Percentiles rank a stretch among this genome's conserved stretches.
Conservation (phyloP, 1,139 yeast species). For the Hyphopichia pseudoburtonii region DNA sequence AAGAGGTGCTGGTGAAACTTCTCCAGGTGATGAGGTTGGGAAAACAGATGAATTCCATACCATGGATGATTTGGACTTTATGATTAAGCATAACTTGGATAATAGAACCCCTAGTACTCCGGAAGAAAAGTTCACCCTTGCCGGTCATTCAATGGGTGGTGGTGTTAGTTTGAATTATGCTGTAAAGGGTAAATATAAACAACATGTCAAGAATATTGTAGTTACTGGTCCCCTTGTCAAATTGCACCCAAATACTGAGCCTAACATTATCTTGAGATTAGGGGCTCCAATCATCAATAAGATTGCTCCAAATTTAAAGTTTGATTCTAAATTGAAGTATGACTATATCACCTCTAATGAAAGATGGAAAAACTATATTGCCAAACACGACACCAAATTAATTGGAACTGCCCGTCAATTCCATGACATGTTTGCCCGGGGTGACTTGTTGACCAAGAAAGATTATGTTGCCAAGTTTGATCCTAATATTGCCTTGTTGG, state of each 20-base stretch:
- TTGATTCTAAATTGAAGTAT: conserved; percentile 56
- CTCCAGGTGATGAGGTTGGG: conserved; percentile 60
- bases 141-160: conserved; percentile 98
- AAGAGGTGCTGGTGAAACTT: conserved; percentile 84
- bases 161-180: conserved; percentile 77
- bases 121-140: conserved; percentile 52
- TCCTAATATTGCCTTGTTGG: conserved; percentile 45
- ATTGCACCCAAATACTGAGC: conserved; percentile 59
- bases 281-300: conserved; percentile 50
- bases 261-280: conserved; percentile 47
- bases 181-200: conserved; percentile 59
- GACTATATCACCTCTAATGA: conserved; percentile 58
- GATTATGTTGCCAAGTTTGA: conserved; percentile 43
- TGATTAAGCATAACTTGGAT: conserved; percentile 43
- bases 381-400: conserved; percentile 37
- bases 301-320: conserved; percentile 52
- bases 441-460: conserved; percentile 48
- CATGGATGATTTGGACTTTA: conserved; percentile 67
- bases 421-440: conserved; percentile 67
- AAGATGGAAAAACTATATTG: conserved; percentile 46
- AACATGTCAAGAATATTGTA: conserved; percentile 54
- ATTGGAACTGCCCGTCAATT: conserved; percentile 44
- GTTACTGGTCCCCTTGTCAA: conserved; percentile 68
- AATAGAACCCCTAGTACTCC: conserved; percentile 14
- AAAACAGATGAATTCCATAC: conserved; percentile 63